A percentile compares a stretch with the other conserved stretches of the same genome.
Evolutionary conservation across 106 monocot genomes (phyloP).

Genomic region (Dendrobium nobile): DNA sequence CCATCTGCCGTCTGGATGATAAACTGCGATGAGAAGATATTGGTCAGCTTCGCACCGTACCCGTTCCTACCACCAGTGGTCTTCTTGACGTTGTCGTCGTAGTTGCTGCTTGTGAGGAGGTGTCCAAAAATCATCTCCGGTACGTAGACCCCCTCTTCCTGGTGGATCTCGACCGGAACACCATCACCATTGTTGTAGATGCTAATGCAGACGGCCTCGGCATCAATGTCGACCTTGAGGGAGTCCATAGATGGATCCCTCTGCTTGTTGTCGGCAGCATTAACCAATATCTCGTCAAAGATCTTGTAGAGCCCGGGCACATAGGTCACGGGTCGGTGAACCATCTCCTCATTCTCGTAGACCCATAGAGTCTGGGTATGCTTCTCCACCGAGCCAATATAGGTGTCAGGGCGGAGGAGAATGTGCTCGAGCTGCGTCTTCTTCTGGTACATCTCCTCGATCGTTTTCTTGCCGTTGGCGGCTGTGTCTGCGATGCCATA

Average conservation of each 20-base stretch:
- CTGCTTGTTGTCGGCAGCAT: slow-evolving; percentile 99
- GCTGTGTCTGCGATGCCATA: neutral
- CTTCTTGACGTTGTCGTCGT: slow-evolving; percentile 89
- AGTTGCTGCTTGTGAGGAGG: slow-evolving; percentile 92
- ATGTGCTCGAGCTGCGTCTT: slow-evolving; percentile 99
- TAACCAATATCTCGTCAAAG: slow-evolving; percentile 99
- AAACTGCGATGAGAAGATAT: slow-evolving; percentile 96
- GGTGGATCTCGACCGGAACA: slow-evolving; percentile 92
- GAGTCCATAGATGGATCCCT: slow-evolving; percentile 84
- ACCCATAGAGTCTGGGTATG: slow-evolving; percentile 90
- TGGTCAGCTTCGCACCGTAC: slow-evolving; percentile 92
- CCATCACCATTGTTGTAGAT: slow-evolving; percentile 96
- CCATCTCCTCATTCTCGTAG: slow-evolving; percentile 67
- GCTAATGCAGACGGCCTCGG: slow-evolving; percentile 46
- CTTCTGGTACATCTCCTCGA: slow-evolving; percentile 97
- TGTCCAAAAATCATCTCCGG: slow-evolving; percentile 98
- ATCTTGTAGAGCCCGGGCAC: slow-evolving; percentile 99
- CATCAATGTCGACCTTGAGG: slow-evolving; percentile 78
- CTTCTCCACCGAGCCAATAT: slow-evolving; percentile 91
- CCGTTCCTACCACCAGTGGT: slow-evolving; percentile 98
- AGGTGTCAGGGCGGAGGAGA: slow-evolving; percentile 96
- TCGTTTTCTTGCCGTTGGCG: slow-evolving; percentile 39
- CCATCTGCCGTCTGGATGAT: slow-evolving; percentile 86
- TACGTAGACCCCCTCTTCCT: slow-evolving; percentile 92
- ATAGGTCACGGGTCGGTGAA: slow-evolving; percentile 55